Evolutionary conservation across 2,329 filamentous ascomycete species (phyloP).

Genomic region (Alternaria sp.): DNA sequence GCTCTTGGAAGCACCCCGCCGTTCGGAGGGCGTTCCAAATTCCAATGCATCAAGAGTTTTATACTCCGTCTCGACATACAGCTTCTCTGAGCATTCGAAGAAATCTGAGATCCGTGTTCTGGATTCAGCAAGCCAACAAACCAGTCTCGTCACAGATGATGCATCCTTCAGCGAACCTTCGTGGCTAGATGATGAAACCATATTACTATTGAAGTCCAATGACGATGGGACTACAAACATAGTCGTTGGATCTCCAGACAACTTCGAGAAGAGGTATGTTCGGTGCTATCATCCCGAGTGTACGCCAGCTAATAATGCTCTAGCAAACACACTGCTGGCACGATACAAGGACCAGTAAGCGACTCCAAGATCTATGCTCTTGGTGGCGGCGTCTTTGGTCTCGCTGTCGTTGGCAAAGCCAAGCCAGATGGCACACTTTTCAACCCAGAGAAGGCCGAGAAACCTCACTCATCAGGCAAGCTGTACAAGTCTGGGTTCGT

Average conservation of each 20-base stretch:
- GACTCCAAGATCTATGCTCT: conserved; percentile 58
- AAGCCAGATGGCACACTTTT: conserved; percentile 74
- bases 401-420: conserved; percentile 67
- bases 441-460: conserved; percentile 68
- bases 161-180: conserved; percentile 72
- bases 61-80: conserved; percentile 78
- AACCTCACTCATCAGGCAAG: conserved; percentile 69
- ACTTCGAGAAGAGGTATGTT: conserved; percentile 45
- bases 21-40: conserved; percentile 76
- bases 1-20: conserved; percentile 76
- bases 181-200: conserved; percentile 77
- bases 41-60: conserved; percentile 68
- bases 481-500: conserved; percentile 80
- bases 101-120: conserved; percentile 74
- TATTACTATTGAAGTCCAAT: conserved; percentile 62
- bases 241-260: conserved; percentile 43
- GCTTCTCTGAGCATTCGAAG: conserved; percentile 76
- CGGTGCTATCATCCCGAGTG: not conserved
- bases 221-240: conserved; percentile 53
- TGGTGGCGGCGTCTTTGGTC: conserved; percentile 48
- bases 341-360: conserved; percentile 56
- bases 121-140: conserved; percentile 72
- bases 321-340: conserved; percentile 54
- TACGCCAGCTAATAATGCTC: conserved; percentile 4
- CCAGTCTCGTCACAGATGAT: conserved; percentile 71